Conservation (phyloP, 2,329 filamentous ascomycete genomes). For the Aureobasidium vineae region DNA sequence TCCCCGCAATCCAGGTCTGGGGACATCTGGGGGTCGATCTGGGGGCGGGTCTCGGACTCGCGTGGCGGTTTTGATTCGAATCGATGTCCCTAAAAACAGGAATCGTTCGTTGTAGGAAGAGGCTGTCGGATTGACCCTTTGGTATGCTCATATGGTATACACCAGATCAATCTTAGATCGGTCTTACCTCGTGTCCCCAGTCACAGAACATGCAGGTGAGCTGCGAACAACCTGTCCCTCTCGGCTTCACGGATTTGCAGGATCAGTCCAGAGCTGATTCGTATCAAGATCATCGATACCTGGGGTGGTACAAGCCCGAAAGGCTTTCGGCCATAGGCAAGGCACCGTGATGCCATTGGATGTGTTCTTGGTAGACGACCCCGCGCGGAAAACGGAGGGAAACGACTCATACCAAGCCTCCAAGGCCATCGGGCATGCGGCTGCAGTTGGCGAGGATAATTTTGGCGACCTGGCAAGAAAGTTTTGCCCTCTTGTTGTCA, state of each 20-base stretch:
- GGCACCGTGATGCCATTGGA: conserved; percentile 24
- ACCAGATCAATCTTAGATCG: neutral
- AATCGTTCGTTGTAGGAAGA: neutral
- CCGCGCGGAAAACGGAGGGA: conserved; percentile 14
- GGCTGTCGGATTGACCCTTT: neutral
- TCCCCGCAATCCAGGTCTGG: neutral
- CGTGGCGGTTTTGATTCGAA: neutral
- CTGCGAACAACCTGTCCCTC: neutral
- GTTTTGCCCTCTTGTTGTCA: neutral
- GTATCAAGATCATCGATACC: conserved; percentile 14
- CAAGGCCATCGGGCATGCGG: conserved; percentile 15
- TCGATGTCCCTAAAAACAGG: neutral
- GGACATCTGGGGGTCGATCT: conserved; percentile 4
- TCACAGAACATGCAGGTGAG: neutral
- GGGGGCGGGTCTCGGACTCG: conserved; percentile 1
- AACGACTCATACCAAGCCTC: conserved; percentile 8
- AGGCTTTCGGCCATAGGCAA: conserved; percentile 21
- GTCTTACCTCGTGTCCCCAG: neutral
- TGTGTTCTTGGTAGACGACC: conserved; percentile 2
- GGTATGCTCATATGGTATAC: neutral
- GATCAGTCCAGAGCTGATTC: neutral
- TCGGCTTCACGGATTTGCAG: neutral
- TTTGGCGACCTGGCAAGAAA: neutral
- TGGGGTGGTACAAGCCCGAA: conserved; percentile 7
- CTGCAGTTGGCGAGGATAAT: neutral